Conservation (phyloP, 75 land plant genomes). For the Picea sitchensis region DNA sequence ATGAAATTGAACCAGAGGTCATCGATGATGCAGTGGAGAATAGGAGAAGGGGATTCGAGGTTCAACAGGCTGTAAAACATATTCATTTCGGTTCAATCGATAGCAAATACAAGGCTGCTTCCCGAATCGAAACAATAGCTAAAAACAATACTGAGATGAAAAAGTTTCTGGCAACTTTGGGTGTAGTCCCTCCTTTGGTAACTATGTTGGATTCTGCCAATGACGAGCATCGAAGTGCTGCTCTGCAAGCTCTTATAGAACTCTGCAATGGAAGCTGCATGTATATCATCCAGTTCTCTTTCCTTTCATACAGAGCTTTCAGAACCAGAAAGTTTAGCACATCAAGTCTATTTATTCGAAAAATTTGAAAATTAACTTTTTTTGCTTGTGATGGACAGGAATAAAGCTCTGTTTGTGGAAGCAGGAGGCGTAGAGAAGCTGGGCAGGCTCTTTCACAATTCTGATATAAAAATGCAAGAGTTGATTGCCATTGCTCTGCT, state of each 20-base stretch:
- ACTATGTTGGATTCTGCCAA: slow-evolving; percentile 28
- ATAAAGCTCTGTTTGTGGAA: slow-evolving; percentile 58
- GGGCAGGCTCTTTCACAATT: slow-evolving; percentile 10
- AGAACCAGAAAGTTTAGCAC: too few relatives aligned
- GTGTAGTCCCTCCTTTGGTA: slow-evolving; percentile 57
- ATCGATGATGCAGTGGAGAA: neutral
- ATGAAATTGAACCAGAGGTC: too few relatives aligned
- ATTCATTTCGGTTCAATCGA: slow-evolving; percentile 49
- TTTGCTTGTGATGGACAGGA: slow-evolving; percentile 29
- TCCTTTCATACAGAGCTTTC: neutral
- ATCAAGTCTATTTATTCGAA: too few relatives aligned
- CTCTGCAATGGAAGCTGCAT: slow-evolving; percentile 51
- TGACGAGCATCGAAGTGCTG: slow-evolving; percentile 20
- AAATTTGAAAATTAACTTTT: neutral
- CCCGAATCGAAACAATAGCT: slow-evolving; percentile 32
- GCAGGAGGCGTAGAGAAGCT: slow-evolving; percentile 51
- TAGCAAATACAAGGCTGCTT: slow-evolving; percentile 40
- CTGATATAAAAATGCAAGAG: slow-evolving; percentile 13
- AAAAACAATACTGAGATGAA: slow-evolving; percentile 15
- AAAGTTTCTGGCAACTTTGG: slow-evolving; percentile 40
- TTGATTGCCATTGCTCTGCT: slow-evolving; percentile 26
- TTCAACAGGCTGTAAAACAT: slow-evolving; percentile 30
- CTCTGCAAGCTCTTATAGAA: slow-evolving; percentile 51
- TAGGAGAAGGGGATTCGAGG: neutral
- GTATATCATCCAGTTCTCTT: slow-evolving; percentile 17